phyloP scores from a whole-genome alignment of 352 stramenopile species.

The Pythium sukuiense region DNA sequence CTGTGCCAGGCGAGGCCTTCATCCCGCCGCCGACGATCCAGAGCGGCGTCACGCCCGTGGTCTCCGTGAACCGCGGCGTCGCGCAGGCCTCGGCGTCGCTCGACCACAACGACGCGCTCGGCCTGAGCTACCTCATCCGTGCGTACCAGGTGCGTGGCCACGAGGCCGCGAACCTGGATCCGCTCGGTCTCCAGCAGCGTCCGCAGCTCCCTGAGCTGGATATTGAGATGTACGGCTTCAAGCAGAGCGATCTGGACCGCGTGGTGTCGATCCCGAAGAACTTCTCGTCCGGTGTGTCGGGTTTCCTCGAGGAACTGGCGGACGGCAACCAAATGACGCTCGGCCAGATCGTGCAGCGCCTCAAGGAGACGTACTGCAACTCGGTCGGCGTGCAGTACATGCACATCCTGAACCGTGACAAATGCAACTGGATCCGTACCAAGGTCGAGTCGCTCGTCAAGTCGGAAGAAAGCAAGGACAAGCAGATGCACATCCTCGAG shows the following conservation, averaged over 20 bases:
- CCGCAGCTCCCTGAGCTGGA: slow-evolving; percentile 82
- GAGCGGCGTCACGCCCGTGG: slow-evolving; percentile 64
- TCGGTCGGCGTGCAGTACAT: slow-evolving; percentile 98
- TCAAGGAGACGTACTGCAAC: slow-evolving; percentile 97
- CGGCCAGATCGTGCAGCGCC: slow-evolving; percentile 91
- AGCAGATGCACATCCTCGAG: slow-evolving; percentile 97
- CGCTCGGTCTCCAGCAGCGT: slow-evolving; percentile 88
- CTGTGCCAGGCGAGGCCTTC: slow-evolving; percentile 78
- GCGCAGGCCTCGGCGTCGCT: slow-evolving; percentile 29
- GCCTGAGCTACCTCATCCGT: slow-evolving; percentile 96
- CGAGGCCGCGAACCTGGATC: slow-evolving; percentile 95
- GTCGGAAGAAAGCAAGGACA: slow-evolving; percentile 82
- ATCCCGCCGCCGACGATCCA: slow-evolving; percentile 82
- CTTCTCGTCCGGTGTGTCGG: slow-evolving; percentile 86
- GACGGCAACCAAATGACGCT: slow-evolving; percentile 90
- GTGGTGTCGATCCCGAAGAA: slow-evolving; percentile 87
- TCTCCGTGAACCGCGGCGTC: slow-evolving; percentile 38
- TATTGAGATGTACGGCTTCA: slow-evolving; percentile 93
- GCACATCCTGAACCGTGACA: slow-evolving; percentile 96
- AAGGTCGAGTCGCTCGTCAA: slow-evolving; percentile 83
- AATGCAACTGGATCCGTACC: slow-evolving; percentile 98
- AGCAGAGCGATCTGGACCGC: slow-evolving; percentile 86
- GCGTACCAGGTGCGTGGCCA: slow-evolving; percentile 98
- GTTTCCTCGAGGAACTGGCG: slow-evolving; percentile 85
- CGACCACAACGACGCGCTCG: slow-evolving; percentile 83